Evolutionary conservation across 208 protist species (phyloP).

Genomic region (Acanthamoeba castellanii): DNA sequence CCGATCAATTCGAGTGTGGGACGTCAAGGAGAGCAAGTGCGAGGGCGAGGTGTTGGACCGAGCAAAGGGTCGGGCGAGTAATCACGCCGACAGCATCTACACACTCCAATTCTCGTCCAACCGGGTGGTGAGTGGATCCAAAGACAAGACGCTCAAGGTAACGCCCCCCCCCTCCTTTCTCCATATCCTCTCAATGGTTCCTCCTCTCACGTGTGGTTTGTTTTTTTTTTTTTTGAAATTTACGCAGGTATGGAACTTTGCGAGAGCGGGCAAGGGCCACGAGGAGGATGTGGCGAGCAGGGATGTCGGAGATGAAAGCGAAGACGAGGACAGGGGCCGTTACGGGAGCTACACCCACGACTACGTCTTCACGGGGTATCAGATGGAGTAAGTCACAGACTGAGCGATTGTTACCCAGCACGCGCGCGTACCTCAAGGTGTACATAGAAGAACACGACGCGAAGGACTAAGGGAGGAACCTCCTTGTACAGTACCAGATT

Average conservation of each 20-base stretch:
- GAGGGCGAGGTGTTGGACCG: slow-evolving; percentile 46
- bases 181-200: not conserved
- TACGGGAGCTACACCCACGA: slow-evolving; percentile 36
- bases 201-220: not conserved
- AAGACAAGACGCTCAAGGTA: slow-evolving; percentile 56
- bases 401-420: no score
- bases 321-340: slow-evolving; percentile 9
- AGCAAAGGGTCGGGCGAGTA: slow-evolving; percentile 30
- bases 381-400: slow-evolving; percentile 11
- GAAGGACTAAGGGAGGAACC: not conserved
- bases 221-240: no score
- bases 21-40: slow-evolving; percentile 40
- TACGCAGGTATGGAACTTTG: slow-evolving; percentile 63
- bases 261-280: not conserved
- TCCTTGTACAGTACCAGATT: slow-evolving; percentile 3
- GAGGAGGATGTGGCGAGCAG: not conserved
- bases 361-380: slow-evolving; percentile 56
- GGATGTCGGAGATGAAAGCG: slow-evolving; percentile 12
- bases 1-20: slow-evolving; percentile 31
- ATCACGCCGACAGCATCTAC: slow-evolving; percentile 52
- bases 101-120: slow-evolving; percentile 42
- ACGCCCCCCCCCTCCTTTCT: not conserved
- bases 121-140: slow-evolving; percentile 40
- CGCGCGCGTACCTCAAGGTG: not conserved
- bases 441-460: not conserved